Evolutionary conservation across 352 stramenopile species (phyloP), one percentile per base, ranked within the genome.

Genomic region (Globisporangium middletonii): DNA sequence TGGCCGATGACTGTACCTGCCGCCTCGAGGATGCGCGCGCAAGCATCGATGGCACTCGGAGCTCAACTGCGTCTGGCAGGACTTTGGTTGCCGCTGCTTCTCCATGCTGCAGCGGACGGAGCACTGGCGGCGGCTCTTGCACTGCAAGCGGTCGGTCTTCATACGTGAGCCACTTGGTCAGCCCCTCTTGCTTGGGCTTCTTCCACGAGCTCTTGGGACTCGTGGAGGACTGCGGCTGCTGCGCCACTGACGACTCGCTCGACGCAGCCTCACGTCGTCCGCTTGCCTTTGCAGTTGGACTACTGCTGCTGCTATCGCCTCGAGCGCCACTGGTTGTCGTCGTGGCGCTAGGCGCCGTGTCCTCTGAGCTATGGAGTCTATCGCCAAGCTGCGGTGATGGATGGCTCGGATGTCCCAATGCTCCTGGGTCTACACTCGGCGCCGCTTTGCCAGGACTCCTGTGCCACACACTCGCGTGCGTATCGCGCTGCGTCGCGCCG

Each of bases 101-200:
- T 13, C 11, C 38, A 44, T n/a, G 43, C 43, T 13, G 43, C 18
- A 60, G 23, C 7, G 35, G 51, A 16, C 52, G 45, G n/a, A 60
- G 44, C 15, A 64, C 33, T 4, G 43, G 58, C 9, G 58, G 11
- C 11, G 33, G 35, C 28, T 63, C 49, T 4, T 55, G 35, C 37
- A 23, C 26, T 15, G 44, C 58, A 12, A 50, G 33, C 16, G 50
- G 51, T 5, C 42, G 43, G 30, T 55, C 45, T 11, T 55, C 58
- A 12, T 60, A 55, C 8, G 50, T 54, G 18, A 64, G 58, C 52
- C 50, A 59, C 18, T 59, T 64, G 4, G 41, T 37, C 6, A 64
- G 43, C 7, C 28, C 45, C 15, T 26, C 37, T 12, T 12, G 19
- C 26, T 49, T 35, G 3, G 45, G 51, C 16, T 54, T 48, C 37